Evolutionary conservation across 208 protist species (phyloP).

Genomic region (Crithidia brevicula): DNA sequence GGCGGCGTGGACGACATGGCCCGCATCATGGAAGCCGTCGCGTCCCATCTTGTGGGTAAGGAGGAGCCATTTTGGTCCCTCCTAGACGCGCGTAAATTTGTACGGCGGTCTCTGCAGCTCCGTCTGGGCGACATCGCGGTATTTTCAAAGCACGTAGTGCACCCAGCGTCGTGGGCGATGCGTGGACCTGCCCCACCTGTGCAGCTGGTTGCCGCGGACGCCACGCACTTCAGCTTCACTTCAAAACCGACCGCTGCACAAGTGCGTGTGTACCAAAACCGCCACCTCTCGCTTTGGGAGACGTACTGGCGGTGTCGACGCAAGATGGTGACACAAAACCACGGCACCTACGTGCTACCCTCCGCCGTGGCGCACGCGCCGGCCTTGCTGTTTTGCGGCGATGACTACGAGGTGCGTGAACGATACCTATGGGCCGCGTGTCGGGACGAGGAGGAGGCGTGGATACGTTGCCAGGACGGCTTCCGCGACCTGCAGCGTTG

Average conservation of each 20-base stretch:
- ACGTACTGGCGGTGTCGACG: constrained; percentile 59
- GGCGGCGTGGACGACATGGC: constrained; percentile 33
- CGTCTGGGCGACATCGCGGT: constrained; percentile 37
- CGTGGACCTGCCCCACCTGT: constrained; percentile 37
- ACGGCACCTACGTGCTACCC: constrained; percentile 44
- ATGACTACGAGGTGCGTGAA: constrained; percentile 74
- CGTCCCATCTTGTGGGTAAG: constrained; percentile 61
- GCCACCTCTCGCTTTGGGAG: constrained; percentile 64
- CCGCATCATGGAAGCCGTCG: constrained; percentile 56
- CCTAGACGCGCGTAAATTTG: constrained; percentile 60
- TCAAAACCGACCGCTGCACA: background rate
- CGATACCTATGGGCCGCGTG: constrained; percentile 67
- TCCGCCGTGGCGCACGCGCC: constrained; percentile 23
- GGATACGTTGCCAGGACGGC: constrained; percentile 57
- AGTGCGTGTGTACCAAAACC: constrained; percentile 51
- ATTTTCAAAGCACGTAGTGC: constrained; percentile 52
- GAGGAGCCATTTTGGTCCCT: constrained; percentile 60
- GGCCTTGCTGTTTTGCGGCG: constrained; percentile 50
- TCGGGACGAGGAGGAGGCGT: constrained; percentile 54
- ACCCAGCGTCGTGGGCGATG: constrained; percentile 51
- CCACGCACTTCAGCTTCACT: constrained; percentile 27
- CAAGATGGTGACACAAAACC: constrained; percentile 42
- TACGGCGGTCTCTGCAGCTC: constrained; percentile 61
- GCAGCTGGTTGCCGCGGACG: constrained; percentile 34
- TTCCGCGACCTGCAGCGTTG: constrained; percentile 25